Conservation (phyloP, 768 basidiomycete genomes). For the Rhodotorula taiwanensis region DNA sequence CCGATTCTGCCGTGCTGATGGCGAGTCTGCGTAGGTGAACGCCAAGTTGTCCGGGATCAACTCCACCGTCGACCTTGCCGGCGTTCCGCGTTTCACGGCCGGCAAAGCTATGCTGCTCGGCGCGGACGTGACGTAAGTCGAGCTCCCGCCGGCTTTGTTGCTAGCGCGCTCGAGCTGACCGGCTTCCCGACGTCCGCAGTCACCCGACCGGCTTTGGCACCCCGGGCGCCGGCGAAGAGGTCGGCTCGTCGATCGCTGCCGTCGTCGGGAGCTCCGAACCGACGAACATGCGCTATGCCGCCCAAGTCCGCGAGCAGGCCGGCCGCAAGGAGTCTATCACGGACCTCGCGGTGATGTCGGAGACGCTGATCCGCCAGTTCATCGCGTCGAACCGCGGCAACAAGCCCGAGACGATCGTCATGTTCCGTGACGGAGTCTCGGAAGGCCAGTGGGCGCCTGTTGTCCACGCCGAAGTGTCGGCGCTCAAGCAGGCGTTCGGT, state of each 20-base stretch:
- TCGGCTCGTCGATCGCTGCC: conserved; percentile 27
- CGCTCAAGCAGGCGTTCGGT: conserved; percentile 24
- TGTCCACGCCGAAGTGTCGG: conserved; percentile 21
- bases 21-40: conserved; percentile 17
- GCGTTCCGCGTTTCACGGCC: conserved; percentile 6
- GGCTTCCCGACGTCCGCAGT: not conserved
- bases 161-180: too few species aligned
- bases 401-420: conserved; percentile 20
- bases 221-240: conserved; percentile 12
- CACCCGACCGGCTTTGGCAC: conserved; percentile 23
- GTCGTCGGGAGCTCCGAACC: conserved; percentile 18
- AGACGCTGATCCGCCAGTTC: conserved; percentile 4
- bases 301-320: conserved; percentile 29
- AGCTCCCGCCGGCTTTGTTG: not conserved
- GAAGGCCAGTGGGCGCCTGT: conserved; percentile 28
- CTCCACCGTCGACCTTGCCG: conserved; percentile 4
- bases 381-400: not conserved
- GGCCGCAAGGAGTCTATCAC: conserved; percentile 26
- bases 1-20: too few species aligned
- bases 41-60: conserved; percentile 31
- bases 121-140: conserved; percentile 26
- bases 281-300: conserved; percentile 5
- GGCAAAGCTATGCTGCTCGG: conserved; percentile 27
- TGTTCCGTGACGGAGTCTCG: conserved; percentile 23
- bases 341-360: conserved; percentile 22